Evolutionary conservation across 192 early-diverging fungal species (phyloP).

Genomic region (Entophlyctis luteolus): DNA sequence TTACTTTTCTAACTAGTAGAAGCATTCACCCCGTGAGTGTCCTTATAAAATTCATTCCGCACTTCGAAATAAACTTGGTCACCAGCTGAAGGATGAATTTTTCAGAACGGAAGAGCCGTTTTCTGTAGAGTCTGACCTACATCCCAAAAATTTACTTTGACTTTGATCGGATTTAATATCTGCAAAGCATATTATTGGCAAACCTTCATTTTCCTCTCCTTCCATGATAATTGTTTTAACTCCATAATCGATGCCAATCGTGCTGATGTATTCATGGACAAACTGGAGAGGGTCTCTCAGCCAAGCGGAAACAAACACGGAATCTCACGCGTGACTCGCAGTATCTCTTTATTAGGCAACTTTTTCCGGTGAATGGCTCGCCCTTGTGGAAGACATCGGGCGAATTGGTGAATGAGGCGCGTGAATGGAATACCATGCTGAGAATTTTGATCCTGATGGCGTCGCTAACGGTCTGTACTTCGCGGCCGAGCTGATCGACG

Average conservation of each 20-base stretch:
- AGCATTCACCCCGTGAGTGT: slow-evolving; percentile 47
- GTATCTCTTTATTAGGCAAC: slow-evolving; percentile 56
- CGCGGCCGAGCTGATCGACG: slow-evolving; percentile 3
- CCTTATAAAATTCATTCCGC: slow-evolving; percentile 62
- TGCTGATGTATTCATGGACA: slow-evolving; percentile 53
- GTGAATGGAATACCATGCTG: not conserved
- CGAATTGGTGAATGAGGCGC: no score
- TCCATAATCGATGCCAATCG: slow-evolving; percentile 62
- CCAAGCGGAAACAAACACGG: not conserved
- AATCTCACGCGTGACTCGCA: slow-evolving; percentile 48
- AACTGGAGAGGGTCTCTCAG: slow-evolving; percentile 28
- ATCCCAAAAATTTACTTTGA: slow-evolving; percentile 66
- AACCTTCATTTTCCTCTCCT: slow-evolving; percentile 33
- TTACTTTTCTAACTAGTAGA: not conserved
- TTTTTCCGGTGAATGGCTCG: slow-evolving; percentile 50
- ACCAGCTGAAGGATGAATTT: slow-evolving; percentile 29
- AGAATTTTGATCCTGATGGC: slow-evolving; percentile 45
- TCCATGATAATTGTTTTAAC: slow-evolving; percentile 46
- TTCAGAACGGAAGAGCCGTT: not conserved
- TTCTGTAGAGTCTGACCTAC: slow-evolving; percentile 13
- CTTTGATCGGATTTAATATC: slow-evolving; percentile 21
- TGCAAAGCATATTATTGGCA: slow-evolving; percentile 1
- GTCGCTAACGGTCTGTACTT: slow-evolving; percentile 4
- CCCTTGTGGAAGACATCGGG: slow-evolving; percentile 16
- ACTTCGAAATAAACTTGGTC: slow-evolving; percentile 53